Evolutionary conservation across 2,329 filamentous ascomycete species (phyloP).

Genomic region (Ophiocordyceps australis): DNA sequence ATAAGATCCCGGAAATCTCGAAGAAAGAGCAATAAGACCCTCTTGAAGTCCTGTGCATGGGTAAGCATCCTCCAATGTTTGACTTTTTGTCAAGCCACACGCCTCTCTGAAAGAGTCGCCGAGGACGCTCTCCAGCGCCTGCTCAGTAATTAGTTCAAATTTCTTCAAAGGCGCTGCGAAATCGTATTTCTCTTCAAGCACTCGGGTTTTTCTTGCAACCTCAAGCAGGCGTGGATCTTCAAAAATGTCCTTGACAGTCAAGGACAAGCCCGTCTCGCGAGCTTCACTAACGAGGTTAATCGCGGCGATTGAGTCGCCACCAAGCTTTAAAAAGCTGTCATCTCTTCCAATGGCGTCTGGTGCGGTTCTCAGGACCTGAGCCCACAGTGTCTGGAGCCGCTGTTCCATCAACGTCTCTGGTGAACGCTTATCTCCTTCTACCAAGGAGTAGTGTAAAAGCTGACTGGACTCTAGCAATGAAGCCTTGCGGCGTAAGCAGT

Average conservation of each 20-base stretch:
- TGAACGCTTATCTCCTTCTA: neutral
- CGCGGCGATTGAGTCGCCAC: conserved; percentile 10
- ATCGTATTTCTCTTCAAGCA: neutral
- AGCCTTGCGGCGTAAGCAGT: neutral
- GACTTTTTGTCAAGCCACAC: neutral
- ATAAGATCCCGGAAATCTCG: conserved; percentile 13
- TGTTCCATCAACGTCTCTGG: conserved; percentile 1
- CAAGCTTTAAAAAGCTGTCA: conserved; percentile 9
- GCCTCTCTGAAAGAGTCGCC: neutral
- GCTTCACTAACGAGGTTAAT: conserved; percentile 5
- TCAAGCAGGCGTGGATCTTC: conserved; percentile 3
- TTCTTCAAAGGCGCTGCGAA: neutral
- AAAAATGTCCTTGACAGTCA: conserved; percentile 5
- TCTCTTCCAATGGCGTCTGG: conserved; percentile 10
- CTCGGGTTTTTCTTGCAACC: conserved; percentile 3
- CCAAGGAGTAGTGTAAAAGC: neutral
- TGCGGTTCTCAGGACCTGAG: conserved; percentile 1
- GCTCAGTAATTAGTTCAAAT: neutral
- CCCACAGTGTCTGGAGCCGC: conserved; percentile 2
- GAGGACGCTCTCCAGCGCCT: neutral
- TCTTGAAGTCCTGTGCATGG: conserved; percentile 19
- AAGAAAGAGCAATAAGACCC: conserved; percentile 16
- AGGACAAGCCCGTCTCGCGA: conserved; percentile 1
- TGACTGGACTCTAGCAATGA: neutral
- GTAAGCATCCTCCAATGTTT: conserved; percentile 1